phyloP scores from a whole-genome alignment of 1,284 basidiomycete genomes.

The Porodaedalea pini region DNA sequence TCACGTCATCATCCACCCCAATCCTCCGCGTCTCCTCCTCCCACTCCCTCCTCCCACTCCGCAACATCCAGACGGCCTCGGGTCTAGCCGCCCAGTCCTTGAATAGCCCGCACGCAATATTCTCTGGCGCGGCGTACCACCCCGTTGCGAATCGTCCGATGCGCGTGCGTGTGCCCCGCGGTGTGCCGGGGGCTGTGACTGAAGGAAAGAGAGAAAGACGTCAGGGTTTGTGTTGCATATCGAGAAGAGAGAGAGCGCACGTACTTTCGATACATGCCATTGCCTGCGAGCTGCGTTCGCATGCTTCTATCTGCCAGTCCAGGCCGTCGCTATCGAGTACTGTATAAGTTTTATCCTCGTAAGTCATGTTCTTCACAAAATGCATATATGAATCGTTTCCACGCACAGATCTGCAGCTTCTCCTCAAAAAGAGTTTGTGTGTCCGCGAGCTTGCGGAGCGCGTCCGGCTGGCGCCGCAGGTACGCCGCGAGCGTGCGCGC shows the following conservation, averaged over 20 bases:
- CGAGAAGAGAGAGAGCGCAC: neutral
- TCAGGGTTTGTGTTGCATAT: neutral
- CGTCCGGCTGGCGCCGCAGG: neutral
- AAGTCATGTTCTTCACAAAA: neutral
- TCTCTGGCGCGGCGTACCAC: neutral
- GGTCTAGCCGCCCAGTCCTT: conserved; percentile 8
- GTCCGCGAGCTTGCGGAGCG: neutral
- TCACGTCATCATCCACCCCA: neutral
- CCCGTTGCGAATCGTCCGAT: conserved; percentile 11
- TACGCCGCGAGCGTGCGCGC: conserved; percentile 1
- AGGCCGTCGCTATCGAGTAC: conserved; percentile 11
- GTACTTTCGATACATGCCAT: conserved; percentile 12
- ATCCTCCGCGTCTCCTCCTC: conserved; percentile 5
- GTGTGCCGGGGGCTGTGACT: neutral
- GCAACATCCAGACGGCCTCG: neutral
- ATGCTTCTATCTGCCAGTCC: neutral
- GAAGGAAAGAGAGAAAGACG: neutral
- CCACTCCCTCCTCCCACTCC: conserved; percentile 9
- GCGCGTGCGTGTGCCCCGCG: neutral
- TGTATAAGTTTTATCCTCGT: neutral
- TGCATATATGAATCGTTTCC: neutral
- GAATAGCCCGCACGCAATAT: neutral
- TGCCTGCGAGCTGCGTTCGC: neutral
- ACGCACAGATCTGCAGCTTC: conserved; percentile 9
- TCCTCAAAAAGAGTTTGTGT: neutral